Conservation (phyloP, 331 rosid species). For the Quercus phellos region DNA sequence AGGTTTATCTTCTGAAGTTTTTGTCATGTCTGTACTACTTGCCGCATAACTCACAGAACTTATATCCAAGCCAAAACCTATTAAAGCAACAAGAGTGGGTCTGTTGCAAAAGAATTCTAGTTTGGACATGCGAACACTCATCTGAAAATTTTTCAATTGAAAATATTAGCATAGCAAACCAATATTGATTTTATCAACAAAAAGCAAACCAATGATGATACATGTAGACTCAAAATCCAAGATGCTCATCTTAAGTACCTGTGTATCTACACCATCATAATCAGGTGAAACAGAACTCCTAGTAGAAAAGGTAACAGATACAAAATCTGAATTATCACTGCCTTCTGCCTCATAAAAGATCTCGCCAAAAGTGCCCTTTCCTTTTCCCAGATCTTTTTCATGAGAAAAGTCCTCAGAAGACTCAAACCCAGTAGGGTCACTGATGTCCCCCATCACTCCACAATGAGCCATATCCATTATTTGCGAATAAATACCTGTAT, state of each 20-base stretch:
- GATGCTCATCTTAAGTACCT: constrained; percentile 52
- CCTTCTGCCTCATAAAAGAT: constrained; percentile 72
- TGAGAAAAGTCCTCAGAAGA: constrained; percentile 45
- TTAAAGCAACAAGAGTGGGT: constrained; percentile 91
- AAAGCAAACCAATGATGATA: constrained; percentile 6
- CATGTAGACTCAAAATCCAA: constrained; percentile 8
- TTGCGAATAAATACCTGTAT: constrained; percentile 44
- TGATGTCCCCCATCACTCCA: constrained; percentile 26
- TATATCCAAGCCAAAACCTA: constrained; percentile 79
- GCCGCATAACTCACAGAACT: constrained; percentile 40
- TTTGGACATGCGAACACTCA: constrained; percentile 90
- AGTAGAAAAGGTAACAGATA: constrained; percentile 61
- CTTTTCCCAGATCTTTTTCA: constrained; percentile 53
- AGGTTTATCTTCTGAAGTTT: constrained; percentile 39
- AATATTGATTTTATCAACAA: not conserved
- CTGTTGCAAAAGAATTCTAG: constrained; percentile 94
- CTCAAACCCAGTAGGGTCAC: constrained; percentile 39
- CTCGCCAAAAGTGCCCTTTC: constrained; percentile 51
- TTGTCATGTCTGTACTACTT: constrained; percentile 25
- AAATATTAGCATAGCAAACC: constrained; percentile 23
- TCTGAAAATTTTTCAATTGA: constrained; percentile 47
- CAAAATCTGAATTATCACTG: constrained; percentile 62
- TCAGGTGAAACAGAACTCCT: constrained; percentile 72
- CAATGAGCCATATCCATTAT: constrained; percentile 36
- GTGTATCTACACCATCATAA: constrained; percentile 86